Evolutionary conservation across 805 yeast species (phyloP), one percentile per base, ranked within the genome.

Genomic region (Wickerhamomyces bisporus): DNA sequence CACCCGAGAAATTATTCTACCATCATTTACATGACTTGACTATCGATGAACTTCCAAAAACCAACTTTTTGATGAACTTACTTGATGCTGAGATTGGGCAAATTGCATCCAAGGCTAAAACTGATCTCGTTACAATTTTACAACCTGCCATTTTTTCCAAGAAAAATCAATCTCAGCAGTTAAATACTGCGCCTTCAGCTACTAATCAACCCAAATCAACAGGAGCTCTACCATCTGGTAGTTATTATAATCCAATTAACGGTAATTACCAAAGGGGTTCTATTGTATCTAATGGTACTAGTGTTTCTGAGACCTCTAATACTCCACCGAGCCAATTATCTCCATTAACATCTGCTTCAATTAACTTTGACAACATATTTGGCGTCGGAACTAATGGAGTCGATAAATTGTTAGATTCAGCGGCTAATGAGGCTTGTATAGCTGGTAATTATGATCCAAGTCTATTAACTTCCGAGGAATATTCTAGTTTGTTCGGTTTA

Each of bases 401-500:
- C 5, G 21, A 18, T 17, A 32, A 32, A n/a, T 2, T 28, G 2
- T 13, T 32, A 16, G 18, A 21, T 8, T 25, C 32, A 12, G 28
- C 14, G 10, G 26, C 39, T 15, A 14, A 16, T n/a, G 21, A 30
- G 8, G 12, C 24, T 15, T 18, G 6, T 14, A 24, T 20, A 5
- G 13, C 17, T 9, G 32, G 27, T 6, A 7, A 8, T 15, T 26
- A 23, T 30, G 30, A 36, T 26, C 21, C 39, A 11, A 36, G 24
- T 18, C 11, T 41, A 5, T 28, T 52, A 13, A 38, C 57, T 4
- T 38, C 43, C 27, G 55, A 52, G 23, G 57, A 53, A 19, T 52
- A 48, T 26, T 47, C 52, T 8, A 43, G 48, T 30, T 28, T 53
- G 16, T 53, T 44, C 33, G 53, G 53, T 6, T 28, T 53, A 18